Percentiles rank a stretch among this genome's conserved stretches.
Conservation (phyloP, 805 yeast species). For the Clavispora carvajalis region DNA sequence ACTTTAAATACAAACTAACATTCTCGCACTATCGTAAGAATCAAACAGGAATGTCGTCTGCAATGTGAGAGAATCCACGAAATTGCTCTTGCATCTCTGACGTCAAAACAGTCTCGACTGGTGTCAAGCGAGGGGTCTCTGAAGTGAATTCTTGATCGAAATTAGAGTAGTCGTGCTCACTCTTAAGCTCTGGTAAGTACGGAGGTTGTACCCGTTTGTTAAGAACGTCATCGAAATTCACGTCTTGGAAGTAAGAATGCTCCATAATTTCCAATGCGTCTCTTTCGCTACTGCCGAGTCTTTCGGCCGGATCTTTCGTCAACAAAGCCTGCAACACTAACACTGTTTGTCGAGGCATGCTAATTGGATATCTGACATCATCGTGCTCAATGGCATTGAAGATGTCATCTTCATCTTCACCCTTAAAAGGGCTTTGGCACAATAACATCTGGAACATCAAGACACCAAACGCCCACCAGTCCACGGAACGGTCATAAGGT, state of each 20-base stretch:
- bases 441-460: slow-evolving; percentile 91
- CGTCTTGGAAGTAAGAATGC: slow-evolving; percentile 88
- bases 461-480: slow-evolving; percentile 99
- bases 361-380: slow-evolving; percentile 94
- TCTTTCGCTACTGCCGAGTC: slow-evolving; percentile 81
- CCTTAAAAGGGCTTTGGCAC: slow-evolving; percentile 95
- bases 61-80: slow-evolving; percentile 90
- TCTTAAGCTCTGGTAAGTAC: slow-evolving; percentile 77
- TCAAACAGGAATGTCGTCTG: slow-evolving; percentile 50
- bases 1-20: neutral
- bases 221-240: slow-evolving; percentile 83
- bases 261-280: slow-evolving; percentile 95
- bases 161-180: slow-evolving; percentile 87
- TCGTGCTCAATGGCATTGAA: slow-evolving; percentile 94
- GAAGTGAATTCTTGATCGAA: slow-evolving; percentile 94
- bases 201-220: slow-evolving; percentile 77
- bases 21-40: no score
- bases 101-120: slow-evolving; percentile 82
- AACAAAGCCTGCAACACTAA: slow-evolving; percentile 86
- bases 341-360: slow-evolving; percentile 96
- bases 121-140: slow-evolving; percentile 91
- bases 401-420: slow-evolving; percentile 95
- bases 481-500: slow-evolving; percentile 89
- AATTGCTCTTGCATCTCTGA: slow-evolving; percentile 92
- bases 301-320: slow-evolving; percentile 78